phyloP scores from a whole-genome alignment of 192 early-diverging fungal genomes.

The Funneliformis mosseae region DNA sequence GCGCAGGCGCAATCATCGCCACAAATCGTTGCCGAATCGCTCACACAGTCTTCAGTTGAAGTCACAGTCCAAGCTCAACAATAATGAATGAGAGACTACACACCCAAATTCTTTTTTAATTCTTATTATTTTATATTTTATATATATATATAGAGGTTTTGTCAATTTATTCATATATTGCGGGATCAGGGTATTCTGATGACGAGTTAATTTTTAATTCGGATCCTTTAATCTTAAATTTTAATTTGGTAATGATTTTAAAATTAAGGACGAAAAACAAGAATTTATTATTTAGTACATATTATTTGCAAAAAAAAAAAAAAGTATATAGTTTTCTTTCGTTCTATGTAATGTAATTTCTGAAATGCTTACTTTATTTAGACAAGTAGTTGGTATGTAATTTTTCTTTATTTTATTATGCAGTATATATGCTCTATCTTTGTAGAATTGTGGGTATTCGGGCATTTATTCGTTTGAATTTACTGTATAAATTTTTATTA shows the following conservation, averaged over 20 bases:
- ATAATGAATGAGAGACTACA: conserved; percentile 9
- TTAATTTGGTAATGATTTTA: neutral
- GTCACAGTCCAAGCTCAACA: conserved; percentile 1
- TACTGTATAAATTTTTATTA: too few relatives aligned
- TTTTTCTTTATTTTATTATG: neutral
- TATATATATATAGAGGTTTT: neutral
- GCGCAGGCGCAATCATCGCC: conserved; percentile 32
- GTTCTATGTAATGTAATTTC: neutral
- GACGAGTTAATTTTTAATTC: neutral
- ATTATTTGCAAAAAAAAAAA: neutral
- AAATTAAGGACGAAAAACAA: neutral
- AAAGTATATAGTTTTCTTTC: neutral
- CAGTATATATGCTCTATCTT: neutral
- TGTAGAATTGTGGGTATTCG: neutral
- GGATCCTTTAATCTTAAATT: neutral
- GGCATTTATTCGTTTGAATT: neutral
- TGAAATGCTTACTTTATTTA: neutral
- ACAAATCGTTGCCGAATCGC: conserved; percentile 1
- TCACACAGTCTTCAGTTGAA: conserved; percentile 16
- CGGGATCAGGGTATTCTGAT: neutral
- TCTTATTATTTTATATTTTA: neutral
- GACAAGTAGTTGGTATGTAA: neutral
- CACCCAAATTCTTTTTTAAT: neutral
- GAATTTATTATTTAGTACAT: neutral
- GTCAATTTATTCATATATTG: neutral